phyloP scores from a whole-genome alignment of 2,329 filamentous ascomycete species.

The Pezicula carpinea region DNA sequence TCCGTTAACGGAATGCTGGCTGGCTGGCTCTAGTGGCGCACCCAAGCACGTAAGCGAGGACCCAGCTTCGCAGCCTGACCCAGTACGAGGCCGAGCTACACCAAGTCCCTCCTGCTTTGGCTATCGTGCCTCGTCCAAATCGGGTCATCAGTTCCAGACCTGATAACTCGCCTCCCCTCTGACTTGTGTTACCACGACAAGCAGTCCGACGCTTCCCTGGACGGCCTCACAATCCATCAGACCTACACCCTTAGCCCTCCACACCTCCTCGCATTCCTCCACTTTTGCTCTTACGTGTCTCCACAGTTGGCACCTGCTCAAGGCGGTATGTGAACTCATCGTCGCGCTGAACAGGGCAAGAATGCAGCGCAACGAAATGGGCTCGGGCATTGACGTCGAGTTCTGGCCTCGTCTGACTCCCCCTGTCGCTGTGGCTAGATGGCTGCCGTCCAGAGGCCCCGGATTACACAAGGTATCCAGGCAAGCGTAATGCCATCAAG shows the following conservation, averaged over 20 bases:
- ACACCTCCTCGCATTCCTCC: conserved; percentile 25
- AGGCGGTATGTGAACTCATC: conserved; percentile 19
- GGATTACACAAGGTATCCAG: conserved; percentile 15
- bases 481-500: conserved; percentile 12
- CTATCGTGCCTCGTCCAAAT: conserved; percentile 20
- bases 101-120: conserved; percentile 1
- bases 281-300: conserved; percentile 27
- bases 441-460: conserved; percentile 9
- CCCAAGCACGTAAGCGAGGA: conserved; percentile 13
- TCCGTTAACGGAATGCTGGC: conserved; percentile 24
- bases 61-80: background rate
- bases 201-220: background rate
- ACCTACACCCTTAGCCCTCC: conserved; percentile 22
- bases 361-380: conserved; percentile 11
- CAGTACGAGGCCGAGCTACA: background rate
- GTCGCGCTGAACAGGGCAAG: conserved; percentile 9
- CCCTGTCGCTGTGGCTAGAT: conserved; percentile 15
- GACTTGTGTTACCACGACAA: conserved; percentile 12
- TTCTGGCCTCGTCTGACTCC: conserved; percentile 7
- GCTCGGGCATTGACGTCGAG: conserved; percentile 3
- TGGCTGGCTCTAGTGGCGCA: conserved; percentile 6
- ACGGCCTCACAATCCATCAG: background rate
- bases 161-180: conserved; percentile 20
- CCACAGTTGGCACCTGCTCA: conserved; percentile 21
- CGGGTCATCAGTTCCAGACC: conserved; percentile 26